Base-by-base conservation (phyloP, 2,329 filamentous ascomycete genomes). In the Trichoderma koningiopsis region DNA sequence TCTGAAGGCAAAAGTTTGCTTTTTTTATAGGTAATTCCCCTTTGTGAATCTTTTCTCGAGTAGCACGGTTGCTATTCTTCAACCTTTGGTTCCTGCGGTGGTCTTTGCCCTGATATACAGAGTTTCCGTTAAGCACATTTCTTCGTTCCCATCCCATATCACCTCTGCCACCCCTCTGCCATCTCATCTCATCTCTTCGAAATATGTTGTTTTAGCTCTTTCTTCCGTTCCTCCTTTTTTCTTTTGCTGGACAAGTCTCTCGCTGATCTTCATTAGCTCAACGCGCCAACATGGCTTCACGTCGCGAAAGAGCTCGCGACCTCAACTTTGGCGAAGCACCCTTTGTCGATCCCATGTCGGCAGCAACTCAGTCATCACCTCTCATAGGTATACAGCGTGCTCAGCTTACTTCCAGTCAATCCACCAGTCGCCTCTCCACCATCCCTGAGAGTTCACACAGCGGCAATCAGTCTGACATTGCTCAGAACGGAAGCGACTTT, bases 251-350 rank as follows among this genome's bases (percentile, higher is more conserved):
- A 7, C 31, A 16, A 4, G 37, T 14, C 2, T 19, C 43, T 24
- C 29, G 27, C 56, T 57, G 24, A 62, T 14, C 4, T 22, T n/a
- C 5, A 5, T 27, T 24, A 65, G 62, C 24, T 13, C n/a, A 56
- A 56, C n/a, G 29, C 31, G n/a, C 6, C 40, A 59, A 37, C 5
- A 69, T 69, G 68, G 53, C 60, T 37, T 49, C 43, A 1, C 47
- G 33, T 35, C 52, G 60, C 31, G 33, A 22, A 8, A 55, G 24
- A 35, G 37, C 37, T 43, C 29, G 43, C 31, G 43, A 43, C 52
- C 29, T 65, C 29, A 52, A 29, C 24, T 69, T 59, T 22, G 60
- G 68, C 19, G 55, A 65, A 58, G 68, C 60, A 13, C 59, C 61
- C 24, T 59, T 33, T 24, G 37, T 64, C 31, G 56, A 63, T 8